Conservation (phyloP, 345 rosid species). For the Aethionema arabicum region DNA sequence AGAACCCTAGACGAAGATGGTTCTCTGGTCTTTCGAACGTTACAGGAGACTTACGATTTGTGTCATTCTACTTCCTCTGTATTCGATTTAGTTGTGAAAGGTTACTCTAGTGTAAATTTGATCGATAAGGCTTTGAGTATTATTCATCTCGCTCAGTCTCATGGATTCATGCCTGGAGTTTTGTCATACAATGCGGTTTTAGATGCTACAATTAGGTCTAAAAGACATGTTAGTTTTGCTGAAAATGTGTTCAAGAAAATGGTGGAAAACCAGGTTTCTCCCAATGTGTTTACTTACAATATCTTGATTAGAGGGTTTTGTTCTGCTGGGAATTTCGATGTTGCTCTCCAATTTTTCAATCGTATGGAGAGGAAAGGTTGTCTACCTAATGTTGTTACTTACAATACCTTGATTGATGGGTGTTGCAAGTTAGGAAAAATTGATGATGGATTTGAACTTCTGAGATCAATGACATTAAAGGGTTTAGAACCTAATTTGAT, state of each 20-base stretch:
- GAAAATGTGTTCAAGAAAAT: constrained; percentile 62
- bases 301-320: constrained; percentile 82
- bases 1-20: constrained; percentile 41
- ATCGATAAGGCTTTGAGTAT: constrained; percentile 61
- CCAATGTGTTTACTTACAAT: constrained; percentile 83
- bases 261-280: constrained; percentile 54
- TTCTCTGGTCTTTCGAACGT: constrained; percentile 52
- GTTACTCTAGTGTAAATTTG: constrained; percentile 60
- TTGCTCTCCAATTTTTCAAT: constrained; percentile 50
- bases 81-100: constrained; percentile 80
- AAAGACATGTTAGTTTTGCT: constrained; percentile 47
- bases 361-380: constrained; percentile 70
- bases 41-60: constrained; percentile 56
- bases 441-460: constrained; percentile 54
- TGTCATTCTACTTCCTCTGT: constrained; percentile 79
- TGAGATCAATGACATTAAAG: constrained; percentile 57
- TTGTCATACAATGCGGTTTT: constrained; percentile 78
- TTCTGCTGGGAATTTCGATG: constrained; percentile 63
- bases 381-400: constrained; percentile 81
- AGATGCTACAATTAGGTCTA: constrained; percentile 67
- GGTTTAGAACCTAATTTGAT: constrained; percentile 81
- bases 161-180: constrained; percentile 94
- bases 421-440: constrained; percentile 59
- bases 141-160: constrained; percentile 51
- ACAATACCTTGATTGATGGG: constrained; percentile 72